A percentile compares a stretch with the other conserved stretches of the same genome.
phyloP scores from a whole-genome alignment of 441 rosid species.

The Capsella rubella region DNA sequence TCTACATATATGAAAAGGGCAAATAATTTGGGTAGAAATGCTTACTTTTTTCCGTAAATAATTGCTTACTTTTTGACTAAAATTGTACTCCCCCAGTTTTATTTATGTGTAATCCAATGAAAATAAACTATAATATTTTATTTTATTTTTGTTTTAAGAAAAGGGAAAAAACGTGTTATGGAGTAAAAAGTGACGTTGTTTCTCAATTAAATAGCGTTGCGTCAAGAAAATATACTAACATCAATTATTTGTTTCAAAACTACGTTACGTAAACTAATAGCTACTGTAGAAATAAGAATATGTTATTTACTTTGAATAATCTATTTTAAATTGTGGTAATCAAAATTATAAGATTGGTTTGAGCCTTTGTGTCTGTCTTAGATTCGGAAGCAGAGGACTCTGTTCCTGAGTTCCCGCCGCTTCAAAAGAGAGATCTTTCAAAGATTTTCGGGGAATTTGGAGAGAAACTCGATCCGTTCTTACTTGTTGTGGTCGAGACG shows the following conservation, averaged over 20 bases:
- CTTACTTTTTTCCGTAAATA: not conserved
- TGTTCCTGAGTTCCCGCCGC: slow-evolving; percentile 41
- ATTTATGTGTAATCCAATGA: too few relatives aligned
- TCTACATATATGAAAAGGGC: not conserved
- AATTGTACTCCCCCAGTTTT: too few relatives aligned
- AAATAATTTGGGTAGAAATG: not conserved
- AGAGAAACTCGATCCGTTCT: slow-evolving; percentile 25
- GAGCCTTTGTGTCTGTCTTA: slow-evolving; percentile 18
- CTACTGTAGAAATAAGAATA: too few relatives aligned
- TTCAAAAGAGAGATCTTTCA: slow-evolving; percentile 48
- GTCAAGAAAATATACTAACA: too few relatives aligned
- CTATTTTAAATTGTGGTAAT: not conserved
- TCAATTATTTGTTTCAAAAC: too few relatives aligned
- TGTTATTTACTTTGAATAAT: not conserved
- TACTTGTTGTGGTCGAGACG: not conserved
- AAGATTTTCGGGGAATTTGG: slow-evolving; percentile 6
- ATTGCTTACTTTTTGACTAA: not conserved
- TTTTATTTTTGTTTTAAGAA: too few relatives aligned
- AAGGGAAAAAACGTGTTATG: too few relatives aligned
- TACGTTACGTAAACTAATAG: too few relatives aligned
- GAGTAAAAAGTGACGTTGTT: not conserved
- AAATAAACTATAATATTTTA: too few relatives aligned
- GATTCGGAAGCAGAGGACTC: slow-evolving; percentile 41
- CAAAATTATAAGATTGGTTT: not conserved
- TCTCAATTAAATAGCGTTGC: too few relatives aligned